Percentiles rank a stretch among this genome's conserved stretches.
phyloP scores from a whole-genome alignment of 176 grass and related monocot genomes.

The Triticum dicoccoides region DNA sequence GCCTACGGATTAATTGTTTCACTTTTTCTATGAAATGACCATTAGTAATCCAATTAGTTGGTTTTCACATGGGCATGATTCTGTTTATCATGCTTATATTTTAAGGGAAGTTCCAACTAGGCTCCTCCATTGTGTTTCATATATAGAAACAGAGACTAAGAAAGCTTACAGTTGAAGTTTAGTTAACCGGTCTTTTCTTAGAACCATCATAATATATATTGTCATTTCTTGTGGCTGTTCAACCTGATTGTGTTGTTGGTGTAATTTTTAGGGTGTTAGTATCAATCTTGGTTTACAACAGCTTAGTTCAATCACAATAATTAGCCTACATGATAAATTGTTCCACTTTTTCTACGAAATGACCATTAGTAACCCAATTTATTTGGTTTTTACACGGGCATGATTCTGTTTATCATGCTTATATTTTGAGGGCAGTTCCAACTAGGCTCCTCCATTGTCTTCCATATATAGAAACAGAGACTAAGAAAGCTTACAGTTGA shows the following conservation, averaged over 20 bases:
- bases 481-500: not conserved
- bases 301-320: not conserved
- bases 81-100: not conserved
- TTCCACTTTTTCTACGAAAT: not conserved
- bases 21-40: not conserved
- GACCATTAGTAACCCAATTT: not conserved
- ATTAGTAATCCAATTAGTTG: not conserved
- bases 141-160: not conserved
- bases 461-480: not conserved
- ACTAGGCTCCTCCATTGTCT: not conserved
- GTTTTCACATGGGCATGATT: not conserved
- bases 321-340: not conserved
- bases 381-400: not conserved
- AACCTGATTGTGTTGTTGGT: not conserved
- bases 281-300: not conserved
- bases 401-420: not conserved
- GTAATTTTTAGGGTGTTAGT: slow-evolving; percentile 52
- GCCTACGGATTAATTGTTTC: not conserved
- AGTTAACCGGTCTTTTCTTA: no score
- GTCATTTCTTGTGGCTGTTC: no score
- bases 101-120: not conserved
- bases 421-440: not conserved
- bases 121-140: not conserved
- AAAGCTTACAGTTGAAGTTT: no score
- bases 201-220: no score